Base-by-base conservation (phyloP, 1,284 basidiomycete species). In the Tilletiaria anomala region DNA sequence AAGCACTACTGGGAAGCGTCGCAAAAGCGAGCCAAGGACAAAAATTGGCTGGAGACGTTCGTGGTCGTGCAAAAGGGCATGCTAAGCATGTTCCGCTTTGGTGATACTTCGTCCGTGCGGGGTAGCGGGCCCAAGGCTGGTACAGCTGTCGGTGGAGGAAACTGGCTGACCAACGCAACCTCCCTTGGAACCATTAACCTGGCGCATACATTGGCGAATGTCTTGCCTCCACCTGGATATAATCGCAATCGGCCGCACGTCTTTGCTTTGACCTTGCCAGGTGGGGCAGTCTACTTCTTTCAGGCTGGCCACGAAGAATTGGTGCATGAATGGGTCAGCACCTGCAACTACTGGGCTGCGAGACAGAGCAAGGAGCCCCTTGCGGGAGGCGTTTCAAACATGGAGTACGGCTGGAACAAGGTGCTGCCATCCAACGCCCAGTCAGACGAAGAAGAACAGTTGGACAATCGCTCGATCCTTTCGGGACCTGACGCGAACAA, bases 281-380 rank as follows among this genome's bases (percentile, higher is more conserved):
- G 78, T 49, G 88, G 88, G 16, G 84, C 80, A 5, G 82, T 87
- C 14, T 89, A 82, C 69, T 89, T 94, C 72, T 94, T 93, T 74
- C 89, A 96, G 69, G 86, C 91, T 0, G 91, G 91, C 1, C 96
- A 91, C 2, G 89, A 93, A 59, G 89, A 94, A 55, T 76, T 97
- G 15, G 87, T 94, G 29, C 83, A 84, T 59, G 91, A 97, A 68
- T 97, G 91, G 91, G 88, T 94, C 6, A 80, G 82, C 23, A 93
- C 91, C 0, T 96, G 89, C 75, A 97, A 96, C 70, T 96, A 96
- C 67, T 96, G 89, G 88, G 86, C 91, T 0, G 91, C 91, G 0
- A 75, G 89, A 23, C 80, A 78, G 50, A 87, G 83, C 67, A 87
- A 89, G 56, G 87, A 93, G 60, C 91, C 91, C 0, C 74, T 97